Conservation (phyloP, 2,329 filamentous ascomycete genomes). For the Penicillium nordicum region DNA sequence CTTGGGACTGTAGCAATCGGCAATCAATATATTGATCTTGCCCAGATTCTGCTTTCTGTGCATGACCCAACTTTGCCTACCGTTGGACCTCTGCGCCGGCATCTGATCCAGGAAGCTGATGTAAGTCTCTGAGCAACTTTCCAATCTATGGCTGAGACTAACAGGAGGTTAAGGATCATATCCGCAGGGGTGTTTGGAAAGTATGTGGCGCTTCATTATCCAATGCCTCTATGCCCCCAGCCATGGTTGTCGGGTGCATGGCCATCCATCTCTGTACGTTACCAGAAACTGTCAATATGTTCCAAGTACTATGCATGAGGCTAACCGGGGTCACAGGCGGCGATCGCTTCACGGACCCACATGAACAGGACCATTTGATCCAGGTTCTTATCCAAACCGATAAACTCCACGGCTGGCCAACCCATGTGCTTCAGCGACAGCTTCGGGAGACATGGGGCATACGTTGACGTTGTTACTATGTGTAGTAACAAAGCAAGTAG, state of each 20-base stretch:
- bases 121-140: constrained; percentile 10
- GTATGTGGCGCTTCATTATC: constrained; percentile 25
- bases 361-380: constrained; percentile 21
- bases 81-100: constrained; percentile 15
- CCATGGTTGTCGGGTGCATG: constrained; percentile 26
- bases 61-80: constrained; percentile 17
- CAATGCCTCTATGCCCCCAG: constrained; percentile 20
- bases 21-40: constrained; percentile 25
- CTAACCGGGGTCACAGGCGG: constrained; percentile 18
- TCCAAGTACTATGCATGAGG: neutral
- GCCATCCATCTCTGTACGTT: constrained; percentile 22
- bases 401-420: constrained; percentile 21
- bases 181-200: constrained; percentile 25
- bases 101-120: constrained; percentile 16
- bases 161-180: constrained; percentile 11
- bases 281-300: neutral
- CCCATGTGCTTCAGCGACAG: constrained; percentile 18
- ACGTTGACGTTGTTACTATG: neutral
- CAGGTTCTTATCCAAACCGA: constrained; percentile 22
- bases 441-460: constrained; percentile 20
- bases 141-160: neutral
- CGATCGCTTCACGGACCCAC: constrained; percentile 23
- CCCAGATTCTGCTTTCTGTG: constrained; percentile 16
- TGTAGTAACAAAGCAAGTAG: neutral
- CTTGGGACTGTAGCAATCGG: constrained; percentile 13